These are phyloP conservation scores for Panicum virgatum DNA, from an alignment of 202 grass and related monocot species.

Conservation along the genomic window DNA sequence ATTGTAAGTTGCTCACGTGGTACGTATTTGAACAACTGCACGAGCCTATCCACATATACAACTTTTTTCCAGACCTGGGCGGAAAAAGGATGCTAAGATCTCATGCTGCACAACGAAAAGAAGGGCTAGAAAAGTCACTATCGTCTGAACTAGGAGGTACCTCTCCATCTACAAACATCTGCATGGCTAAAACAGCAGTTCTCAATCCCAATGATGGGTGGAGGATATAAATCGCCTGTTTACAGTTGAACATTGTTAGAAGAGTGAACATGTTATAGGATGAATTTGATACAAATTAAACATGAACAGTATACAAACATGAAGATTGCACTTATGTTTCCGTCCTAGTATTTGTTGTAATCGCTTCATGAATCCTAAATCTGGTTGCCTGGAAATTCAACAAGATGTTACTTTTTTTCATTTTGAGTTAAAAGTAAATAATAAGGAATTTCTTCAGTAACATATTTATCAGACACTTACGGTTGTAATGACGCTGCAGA, in stretches of 20 bases:
- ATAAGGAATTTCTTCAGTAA: slow-evolving; percentile 1
- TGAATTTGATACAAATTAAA: neutral
- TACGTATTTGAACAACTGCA: slow-evolving; percentile 95
- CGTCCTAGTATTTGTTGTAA: slow-evolving; percentile 88
- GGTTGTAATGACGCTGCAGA: slow-evolving; percentile 90
- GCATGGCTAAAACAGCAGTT: slow-evolving; percentile 80
- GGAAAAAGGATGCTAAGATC: slow-evolving; percentile 24
- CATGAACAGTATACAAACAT: slow-evolving; percentile 53
- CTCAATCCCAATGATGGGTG: slow-evolving; percentile 92
- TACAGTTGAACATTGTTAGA: slow-evolving; percentile 11
- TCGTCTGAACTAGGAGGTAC: slow-evolving; percentile 39
- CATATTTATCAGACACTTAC: slow-evolving; percentile 53
- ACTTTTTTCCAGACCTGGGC: slow-evolving; percentile 94
- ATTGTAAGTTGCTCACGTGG: slow-evolving; percentile 93
- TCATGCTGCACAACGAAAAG: slow-evolving; percentile 10
- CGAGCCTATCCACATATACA: slow-evolving; percentile 80
- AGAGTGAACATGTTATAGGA: slow-evolving; percentile 7
- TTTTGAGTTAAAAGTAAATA: slow-evolving; percentile 10
- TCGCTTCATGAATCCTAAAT: slow-evolving; percentile 97
- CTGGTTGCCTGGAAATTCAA: slow-evolving; percentile 75
- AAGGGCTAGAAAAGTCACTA: neutral
- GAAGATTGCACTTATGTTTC: slow-evolving; percentile 87
- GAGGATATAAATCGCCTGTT: slow-evolving; percentile 88
- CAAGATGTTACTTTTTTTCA: slow-evolving; percentile 18
- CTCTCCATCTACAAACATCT: slow-evolving; percentile 91